phyloP scores from a whole-genome alignment of 495 filamentous ascomycete genomes.

The Bryoglossum gracile region DNA sequence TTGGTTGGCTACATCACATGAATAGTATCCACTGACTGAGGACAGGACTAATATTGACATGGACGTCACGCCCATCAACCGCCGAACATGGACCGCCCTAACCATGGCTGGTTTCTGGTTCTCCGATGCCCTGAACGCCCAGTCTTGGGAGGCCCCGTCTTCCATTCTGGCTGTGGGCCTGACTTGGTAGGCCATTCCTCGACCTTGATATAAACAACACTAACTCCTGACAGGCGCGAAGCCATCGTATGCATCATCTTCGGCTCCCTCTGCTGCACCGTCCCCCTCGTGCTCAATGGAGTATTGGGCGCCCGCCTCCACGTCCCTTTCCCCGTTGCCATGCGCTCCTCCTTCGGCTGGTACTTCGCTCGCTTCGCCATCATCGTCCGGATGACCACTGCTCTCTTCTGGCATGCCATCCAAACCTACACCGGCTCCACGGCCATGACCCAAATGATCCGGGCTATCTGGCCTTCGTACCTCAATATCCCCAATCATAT shows the following conservation, averaged over 20 bases:
- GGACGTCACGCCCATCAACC: slow-evolving; percentile 38
- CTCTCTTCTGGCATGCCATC: slow-evolving; percentile 42
- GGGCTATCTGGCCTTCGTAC: slow-evolving; percentile 37
- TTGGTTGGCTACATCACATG: background rate
- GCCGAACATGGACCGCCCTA: slow-evolving; percentile 36
- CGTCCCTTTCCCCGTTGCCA: slow-evolving; percentile 36
- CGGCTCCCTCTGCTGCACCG: slow-evolving; percentile 32
- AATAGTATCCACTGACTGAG: background rate
- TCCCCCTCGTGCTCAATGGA: slow-evolving; percentile 43
- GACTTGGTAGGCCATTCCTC: slow-evolving; percentile 36
- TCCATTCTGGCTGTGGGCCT: slow-evolving; percentile 43
- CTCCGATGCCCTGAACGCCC: slow-evolving; percentile 38
- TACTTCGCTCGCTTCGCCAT: slow-evolving; percentile 35
- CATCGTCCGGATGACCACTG: slow-evolving; percentile 35
- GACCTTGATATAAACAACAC: background rate
- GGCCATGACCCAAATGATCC: slow-evolving; percentile 36
- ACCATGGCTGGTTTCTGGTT: slow-evolving; percentile 44
- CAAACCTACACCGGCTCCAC: slow-evolving; percentile 37
- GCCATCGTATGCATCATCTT: slow-evolving; percentile 35
- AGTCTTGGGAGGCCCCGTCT: slow-evolving; percentile 35
- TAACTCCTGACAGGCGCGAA: slow-evolving; percentile 26
- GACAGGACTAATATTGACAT: slow-evolving; percentile 37
- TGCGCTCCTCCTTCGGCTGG: slow-evolving; percentile 37
- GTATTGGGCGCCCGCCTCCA: slow-evolving; percentile 38
- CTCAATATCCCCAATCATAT: slow-evolving; percentile 41